Evolutionary conservation across 306 rosid species (phyloP).

Genomic region (Lablab purpureus): DNA sequence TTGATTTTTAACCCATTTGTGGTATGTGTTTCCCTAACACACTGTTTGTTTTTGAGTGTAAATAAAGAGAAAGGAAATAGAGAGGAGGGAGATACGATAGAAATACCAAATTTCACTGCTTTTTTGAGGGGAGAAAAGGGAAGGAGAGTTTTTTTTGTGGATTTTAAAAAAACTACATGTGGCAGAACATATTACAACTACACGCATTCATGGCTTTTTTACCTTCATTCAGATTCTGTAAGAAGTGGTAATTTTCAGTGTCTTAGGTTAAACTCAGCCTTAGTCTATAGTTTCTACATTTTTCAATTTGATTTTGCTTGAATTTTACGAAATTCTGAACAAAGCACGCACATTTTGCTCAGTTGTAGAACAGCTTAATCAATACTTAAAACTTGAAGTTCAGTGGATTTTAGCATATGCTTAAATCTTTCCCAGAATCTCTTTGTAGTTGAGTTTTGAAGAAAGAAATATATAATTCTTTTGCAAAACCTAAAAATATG

Average conservation of each 20-base stretch:
- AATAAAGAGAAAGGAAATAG: background rate
- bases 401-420: background rate
- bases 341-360: background rate
- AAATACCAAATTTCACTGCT: background rate
- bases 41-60: background rate
- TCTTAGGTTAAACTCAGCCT: background rate
- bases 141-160: background rate
- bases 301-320: background rate
- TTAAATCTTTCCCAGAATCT: background rate
- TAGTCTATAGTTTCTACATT: background rate
- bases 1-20: background rate
- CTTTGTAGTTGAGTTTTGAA: background rate
- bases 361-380: background rate
- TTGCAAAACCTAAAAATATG: constrained; percentile 26
- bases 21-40: background rate
- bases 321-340: constrained; percentile 4
- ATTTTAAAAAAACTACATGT: too few relatives aligned
- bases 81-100: too few relatives aligned
- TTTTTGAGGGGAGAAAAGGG: background rate
- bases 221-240: background rate
- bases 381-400: background rate
- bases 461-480: background rate
- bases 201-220: background rate
- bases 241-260: background rate
- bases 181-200: background rate